Evolutionary conservation across 345 rosid species (phyloP).

Genomic region (Eucalyptus virginea): DNA sequence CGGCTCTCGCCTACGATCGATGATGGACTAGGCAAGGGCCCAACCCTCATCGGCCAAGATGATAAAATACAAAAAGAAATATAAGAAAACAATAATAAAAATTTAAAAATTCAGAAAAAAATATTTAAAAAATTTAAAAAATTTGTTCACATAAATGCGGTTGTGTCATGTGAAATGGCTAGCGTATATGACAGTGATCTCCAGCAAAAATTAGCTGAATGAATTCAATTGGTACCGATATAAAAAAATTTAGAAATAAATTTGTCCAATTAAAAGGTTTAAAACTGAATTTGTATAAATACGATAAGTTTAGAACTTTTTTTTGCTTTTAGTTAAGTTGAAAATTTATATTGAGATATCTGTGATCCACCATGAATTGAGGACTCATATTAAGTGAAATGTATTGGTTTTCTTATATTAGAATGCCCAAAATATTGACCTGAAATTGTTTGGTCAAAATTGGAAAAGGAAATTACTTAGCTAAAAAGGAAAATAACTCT

Average conservation of each 20-base stretch:
- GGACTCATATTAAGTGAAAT: background rate
- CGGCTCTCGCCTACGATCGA: too few relatives aligned
- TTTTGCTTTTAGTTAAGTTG: background rate
- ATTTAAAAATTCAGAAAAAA: background rate
- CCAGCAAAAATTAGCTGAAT: fast-evolving
- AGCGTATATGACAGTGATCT: fast-evolving
- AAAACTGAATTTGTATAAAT: too few relatives aligned
- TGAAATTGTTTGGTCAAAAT: background rate
- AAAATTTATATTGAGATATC: background rate
- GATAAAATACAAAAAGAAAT: background rate
- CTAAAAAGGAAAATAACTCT: background rate
- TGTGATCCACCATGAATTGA: background rate
- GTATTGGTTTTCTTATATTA: background rate
- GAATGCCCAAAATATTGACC: background rate
- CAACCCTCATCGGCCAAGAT: too few relatives aligned
- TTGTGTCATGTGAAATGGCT: too few relatives aligned
- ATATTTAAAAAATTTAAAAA: too few relatives aligned
- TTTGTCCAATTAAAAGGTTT: too few relatives aligned
- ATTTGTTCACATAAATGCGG: too few relatives aligned
- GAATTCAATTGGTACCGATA: too few relatives aligned
- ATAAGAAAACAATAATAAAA: background rate
- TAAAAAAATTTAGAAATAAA: too few relatives aligned
- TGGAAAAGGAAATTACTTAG: background rate
- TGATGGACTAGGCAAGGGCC: too few relatives aligned
- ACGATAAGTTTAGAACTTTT: too few relatives aligned